Percentiles rank a stretch among this genome's conserved stretches.
Evolutionary conservation across 2,329 filamentous ascomycete species (phyloP).

Genomic region (Exserohilum turcica): DNA sequence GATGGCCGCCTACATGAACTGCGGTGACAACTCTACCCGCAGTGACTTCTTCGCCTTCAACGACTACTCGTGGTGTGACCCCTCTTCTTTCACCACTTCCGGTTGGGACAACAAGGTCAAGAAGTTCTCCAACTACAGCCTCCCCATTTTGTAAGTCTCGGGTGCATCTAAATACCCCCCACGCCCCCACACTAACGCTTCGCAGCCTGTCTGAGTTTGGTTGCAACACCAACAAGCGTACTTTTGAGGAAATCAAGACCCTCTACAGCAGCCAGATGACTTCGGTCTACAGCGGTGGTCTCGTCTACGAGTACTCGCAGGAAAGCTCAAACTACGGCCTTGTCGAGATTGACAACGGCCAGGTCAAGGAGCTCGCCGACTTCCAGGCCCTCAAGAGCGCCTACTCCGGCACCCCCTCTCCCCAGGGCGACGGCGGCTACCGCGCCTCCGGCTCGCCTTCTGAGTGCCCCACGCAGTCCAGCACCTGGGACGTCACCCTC

Average conservation of each 20-base stretch:
- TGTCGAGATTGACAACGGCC: slow-evolving; percentile 65
- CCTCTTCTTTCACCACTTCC: slow-evolving; percentile 69
- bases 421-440: slow-evolving; percentile 64
- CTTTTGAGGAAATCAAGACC: slow-evolving; percentile 78
- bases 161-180: background rate
- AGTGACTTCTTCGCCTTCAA: slow-evolving; percentile 91
- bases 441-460: slow-evolving; percentile 59
- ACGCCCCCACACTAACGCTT: slow-evolving; percentile 16
- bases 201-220: slow-evolving; percentile 84
- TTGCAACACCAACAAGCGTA: slow-evolving; percentile 79
- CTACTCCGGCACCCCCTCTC: slow-evolving; percentile 56
- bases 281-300: slow-evolving; percentile 87
- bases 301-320: slow-evolving; percentile 92
- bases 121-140: slow-evolving; percentile 83
- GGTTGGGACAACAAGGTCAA: slow-evolving; percentile 89
- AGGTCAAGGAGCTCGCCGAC: slow-evolving; percentile 64
- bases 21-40: slow-evolving; percentile 79
- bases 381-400: slow-evolving; percentile 63
- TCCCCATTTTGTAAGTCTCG: slow-evolving; percentile 72
- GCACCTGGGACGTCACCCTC: slow-evolving; percentile 61
- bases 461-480: slow-evolving; percentile 59
- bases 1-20: slow-evolving; percentile 93
- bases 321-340: slow-evolving; percentile 73
- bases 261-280: slow-evolving; percentile 87
- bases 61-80: slow-evolving; percentile 85